Conservation (phyloP, 495 filamentous ascomycete genomes). For the Xylaria venustula region DNA sequence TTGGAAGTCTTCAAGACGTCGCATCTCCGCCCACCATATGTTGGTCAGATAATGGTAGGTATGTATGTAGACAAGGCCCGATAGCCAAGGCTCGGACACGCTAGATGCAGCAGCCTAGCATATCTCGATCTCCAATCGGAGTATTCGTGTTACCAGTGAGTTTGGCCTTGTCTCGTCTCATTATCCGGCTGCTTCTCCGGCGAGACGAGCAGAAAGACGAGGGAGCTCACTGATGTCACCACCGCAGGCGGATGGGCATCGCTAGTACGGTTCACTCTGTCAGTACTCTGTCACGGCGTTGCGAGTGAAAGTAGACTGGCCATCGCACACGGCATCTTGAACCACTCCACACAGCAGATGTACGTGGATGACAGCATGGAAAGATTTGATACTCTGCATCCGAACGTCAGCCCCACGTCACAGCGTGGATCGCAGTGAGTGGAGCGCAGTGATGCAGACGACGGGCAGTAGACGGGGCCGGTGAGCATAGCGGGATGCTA, state of each 20-base stretch:
- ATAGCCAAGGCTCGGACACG: no score
- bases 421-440: background rate
- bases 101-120: no score
- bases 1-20: background rate
- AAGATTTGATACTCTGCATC: background rate
- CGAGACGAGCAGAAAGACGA: no score
- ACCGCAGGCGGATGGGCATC: background rate
- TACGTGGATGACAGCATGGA: conserved; percentile 6
- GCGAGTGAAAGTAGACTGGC: background rate
- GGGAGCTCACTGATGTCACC: background rate
- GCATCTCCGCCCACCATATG: background rate
- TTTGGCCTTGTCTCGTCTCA: no score
- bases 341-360: no score
- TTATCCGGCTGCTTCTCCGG: no score
- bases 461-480: conserved; percentile 10
- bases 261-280: no score
- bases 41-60: background rate
- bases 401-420: conserved; percentile 15
- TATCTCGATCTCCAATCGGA: no score
- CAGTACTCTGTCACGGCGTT: no score
- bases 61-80: background rate
- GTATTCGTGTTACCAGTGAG: no score
- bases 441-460: conserved; percentile 1
- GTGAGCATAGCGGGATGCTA: conserved; percentile 5
- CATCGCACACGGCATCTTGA: conserved; percentile 1